Percentiles rank a stretch among this genome's conserved stretches.
These are phyloP conservation scores for Pichia phayaonensis DNA, from an alignment of 805 yeast species.

Conservation along the genomic window DNA sequence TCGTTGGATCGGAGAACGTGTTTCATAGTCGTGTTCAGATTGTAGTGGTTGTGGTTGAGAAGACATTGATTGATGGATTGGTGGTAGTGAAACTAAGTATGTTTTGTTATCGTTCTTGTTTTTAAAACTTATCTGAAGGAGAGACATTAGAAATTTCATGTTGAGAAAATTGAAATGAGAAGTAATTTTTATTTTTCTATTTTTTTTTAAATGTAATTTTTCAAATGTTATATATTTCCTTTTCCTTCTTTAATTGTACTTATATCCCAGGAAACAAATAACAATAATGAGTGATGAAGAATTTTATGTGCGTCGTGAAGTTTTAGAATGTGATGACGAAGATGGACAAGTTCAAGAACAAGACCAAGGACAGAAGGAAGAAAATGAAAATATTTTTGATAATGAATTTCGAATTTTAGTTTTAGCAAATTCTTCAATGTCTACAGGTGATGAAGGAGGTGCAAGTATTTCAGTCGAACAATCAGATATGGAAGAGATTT, in stretches of 20 bases:
- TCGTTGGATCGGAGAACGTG: background rate
- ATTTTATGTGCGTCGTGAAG: conserved; percentile 10
- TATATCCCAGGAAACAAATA: background rate
- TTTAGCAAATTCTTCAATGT: conserved; percentile 4
- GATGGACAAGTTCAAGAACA: background rate
- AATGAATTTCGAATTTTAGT: conserved; percentile 12
- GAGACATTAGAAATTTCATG: background rate
- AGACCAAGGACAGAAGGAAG: background rate
- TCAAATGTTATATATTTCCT: background rate
- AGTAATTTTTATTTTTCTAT: too few species aligned
- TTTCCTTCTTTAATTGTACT: background rate
- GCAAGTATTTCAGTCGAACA: conserved; percentile 27
- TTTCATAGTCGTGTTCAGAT: background rate
- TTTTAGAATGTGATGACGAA: conserved; percentile 3
- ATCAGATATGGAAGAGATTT: conserved; percentile 40
- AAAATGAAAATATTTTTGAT: conserved; percentile 5
- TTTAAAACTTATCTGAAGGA: too few species aligned
- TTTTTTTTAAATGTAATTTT: too few species aligned
- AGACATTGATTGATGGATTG: background rate
- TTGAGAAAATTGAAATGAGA: background rate
- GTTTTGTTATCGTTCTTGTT: too few species aligned
- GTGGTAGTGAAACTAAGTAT: background rate
- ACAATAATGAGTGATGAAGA: conserved; percentile 14
- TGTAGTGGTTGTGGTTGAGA: background rate
- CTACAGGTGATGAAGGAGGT: background rate